These are phyloP conservation scores for Escallonia herrerae DNA, from an alignment of 129 eudicot genomes.

Conservation along the genomic window DNA sequence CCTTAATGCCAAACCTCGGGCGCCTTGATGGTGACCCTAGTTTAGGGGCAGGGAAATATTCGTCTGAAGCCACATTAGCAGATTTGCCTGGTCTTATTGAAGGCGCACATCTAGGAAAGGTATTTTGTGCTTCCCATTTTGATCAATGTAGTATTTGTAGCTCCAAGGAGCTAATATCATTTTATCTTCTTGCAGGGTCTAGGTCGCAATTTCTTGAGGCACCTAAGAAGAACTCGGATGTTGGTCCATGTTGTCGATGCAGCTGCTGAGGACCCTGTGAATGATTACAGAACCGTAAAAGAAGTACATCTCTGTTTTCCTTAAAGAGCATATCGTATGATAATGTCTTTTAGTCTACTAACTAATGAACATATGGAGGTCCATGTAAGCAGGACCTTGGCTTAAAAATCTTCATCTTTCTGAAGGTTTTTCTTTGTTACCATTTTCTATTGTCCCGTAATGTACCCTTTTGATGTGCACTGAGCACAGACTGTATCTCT, in stretches of 20 bases:
- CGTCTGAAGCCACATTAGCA: conserved; percentile 92
- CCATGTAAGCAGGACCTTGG: no score
- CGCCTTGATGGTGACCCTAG: conserved; percentile 97
- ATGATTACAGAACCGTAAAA: conserved; percentile 86
- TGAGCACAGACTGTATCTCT: no score
- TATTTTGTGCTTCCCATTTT: conserved; percentile 15
- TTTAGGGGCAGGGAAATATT: conserved; percentile 74
- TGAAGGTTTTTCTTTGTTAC: no score
- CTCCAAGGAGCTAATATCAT: conserved; percentile 8
- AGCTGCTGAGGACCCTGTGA: conserved; percentile 66
- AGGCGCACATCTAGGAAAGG: conserved; percentile 98
- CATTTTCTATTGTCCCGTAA: no score
- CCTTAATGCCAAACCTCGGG: conserved; percentile 97
- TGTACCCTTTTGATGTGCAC: no score
- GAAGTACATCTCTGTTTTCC: conserved; percentile 40
- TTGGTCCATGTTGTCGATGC: conserved; percentile 97
- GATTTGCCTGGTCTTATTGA: conserved; percentile 98
- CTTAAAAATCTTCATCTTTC: no score
- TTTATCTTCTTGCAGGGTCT: conserved; percentile 54
- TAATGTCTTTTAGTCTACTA: no score
- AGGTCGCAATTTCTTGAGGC: conserved; percentile 95
- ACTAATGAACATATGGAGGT: no score
- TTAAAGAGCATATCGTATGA: no score
- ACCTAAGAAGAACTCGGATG: conserved; percentile 85
- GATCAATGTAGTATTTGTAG: background rate